These are phyloP conservation scores for Ophiocordyceps camponoti-floridani DNA, from an alignment of 2,329 filamentous ascomycete genomes.

Conservation along the genomic window DNA sequence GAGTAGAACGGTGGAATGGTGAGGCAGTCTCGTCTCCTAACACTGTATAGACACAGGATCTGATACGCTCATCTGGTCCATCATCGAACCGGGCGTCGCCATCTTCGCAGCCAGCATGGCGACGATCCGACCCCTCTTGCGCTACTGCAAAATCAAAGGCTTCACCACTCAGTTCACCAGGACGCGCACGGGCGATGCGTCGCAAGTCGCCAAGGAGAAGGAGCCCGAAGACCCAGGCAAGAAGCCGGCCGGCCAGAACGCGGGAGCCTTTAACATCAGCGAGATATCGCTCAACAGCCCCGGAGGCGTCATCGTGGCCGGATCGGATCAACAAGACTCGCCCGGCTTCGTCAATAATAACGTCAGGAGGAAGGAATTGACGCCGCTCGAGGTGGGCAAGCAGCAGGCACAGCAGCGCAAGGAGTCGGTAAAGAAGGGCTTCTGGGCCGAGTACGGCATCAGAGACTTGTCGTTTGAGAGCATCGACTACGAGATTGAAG, in stretches of 20 bases:
- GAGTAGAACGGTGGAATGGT: slow-evolving; percentile 7
- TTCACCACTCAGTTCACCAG: slow-evolving; percentile 17
- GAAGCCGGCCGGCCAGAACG: not conserved
- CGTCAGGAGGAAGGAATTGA: not conserved
- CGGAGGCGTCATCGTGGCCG: not conserved
- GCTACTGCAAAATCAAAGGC: slow-evolving; percentile 25
- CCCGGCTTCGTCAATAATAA: not conserved
- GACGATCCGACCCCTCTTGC: slow-evolving; percentile 35
- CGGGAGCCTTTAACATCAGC: not conserved
- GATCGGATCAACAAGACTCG: not conserved
- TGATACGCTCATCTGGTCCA: slow-evolving; percentile 35
- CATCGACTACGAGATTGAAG: slow-evolving; percentile 4
- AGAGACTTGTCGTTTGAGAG: slow-evolving; percentile 18
- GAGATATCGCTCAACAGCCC: not conserved
- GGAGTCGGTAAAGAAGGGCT: not conserved
- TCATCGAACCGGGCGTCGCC: slow-evolving; percentile 37
- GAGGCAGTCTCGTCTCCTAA: slow-evolving; percentile 3
- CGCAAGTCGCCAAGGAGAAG: not conserved
- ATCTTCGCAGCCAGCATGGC: slow-evolving; percentile 35
- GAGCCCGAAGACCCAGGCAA: not conserved
- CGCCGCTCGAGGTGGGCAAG: not conserved
- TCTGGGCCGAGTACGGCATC: slow-evolving; percentile 13
- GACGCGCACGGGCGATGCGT: not conserved
- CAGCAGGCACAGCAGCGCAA: not conserved
- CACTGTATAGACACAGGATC: slow-evolving; percentile 23